phyloP scores from a whole-genome alignment of 139 green algal genomes.

The Diplosphaera chodatii region DNA sequence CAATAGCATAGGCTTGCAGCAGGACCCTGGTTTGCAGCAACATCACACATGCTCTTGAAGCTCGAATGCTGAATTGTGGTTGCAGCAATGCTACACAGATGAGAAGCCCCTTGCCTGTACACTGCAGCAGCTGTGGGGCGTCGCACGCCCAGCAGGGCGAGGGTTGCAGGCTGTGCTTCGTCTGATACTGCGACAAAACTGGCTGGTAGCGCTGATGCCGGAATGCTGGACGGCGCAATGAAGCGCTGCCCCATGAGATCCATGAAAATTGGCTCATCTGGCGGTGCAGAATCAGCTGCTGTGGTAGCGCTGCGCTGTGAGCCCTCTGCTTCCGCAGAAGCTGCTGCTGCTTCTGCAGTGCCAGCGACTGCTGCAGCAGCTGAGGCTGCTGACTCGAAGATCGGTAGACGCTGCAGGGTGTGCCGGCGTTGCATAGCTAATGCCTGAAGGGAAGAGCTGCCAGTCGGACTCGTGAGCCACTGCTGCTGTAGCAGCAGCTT shows the following conservation, averaged over 20 bases:
- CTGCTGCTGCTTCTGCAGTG: not conserved
- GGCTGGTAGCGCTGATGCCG: not conserved
- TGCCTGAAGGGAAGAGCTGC: not conserved
- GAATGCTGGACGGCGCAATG: constrained; percentile 8
- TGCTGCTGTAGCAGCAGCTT: not conserved
- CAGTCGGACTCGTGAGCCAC: not conserved
- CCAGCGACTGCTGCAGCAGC: no score
- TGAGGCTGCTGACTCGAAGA: constrained; percentile 14
- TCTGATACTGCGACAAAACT: constrained; percentile 3
- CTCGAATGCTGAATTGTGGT: no score
- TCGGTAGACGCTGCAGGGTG: constrained; percentile 15
- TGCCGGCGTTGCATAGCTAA: not conserved
- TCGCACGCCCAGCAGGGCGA: constrained; percentile 21
- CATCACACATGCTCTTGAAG: not conserved
- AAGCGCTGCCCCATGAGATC: constrained; percentile 4
- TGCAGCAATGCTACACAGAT: no score
- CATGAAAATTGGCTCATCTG: not conserved
- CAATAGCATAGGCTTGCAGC: no score
- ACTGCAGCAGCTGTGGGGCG: constrained; percentile 20
- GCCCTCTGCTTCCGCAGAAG: no score
- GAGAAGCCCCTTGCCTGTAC: not conserved
- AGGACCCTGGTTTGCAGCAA: no score
- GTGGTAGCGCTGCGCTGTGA: no score
- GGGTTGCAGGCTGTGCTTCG: not conserved
- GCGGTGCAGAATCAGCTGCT: not conserved